Conservation (phyloP, 129 eudicot genomes). For the Artemisia annua region DNA sequence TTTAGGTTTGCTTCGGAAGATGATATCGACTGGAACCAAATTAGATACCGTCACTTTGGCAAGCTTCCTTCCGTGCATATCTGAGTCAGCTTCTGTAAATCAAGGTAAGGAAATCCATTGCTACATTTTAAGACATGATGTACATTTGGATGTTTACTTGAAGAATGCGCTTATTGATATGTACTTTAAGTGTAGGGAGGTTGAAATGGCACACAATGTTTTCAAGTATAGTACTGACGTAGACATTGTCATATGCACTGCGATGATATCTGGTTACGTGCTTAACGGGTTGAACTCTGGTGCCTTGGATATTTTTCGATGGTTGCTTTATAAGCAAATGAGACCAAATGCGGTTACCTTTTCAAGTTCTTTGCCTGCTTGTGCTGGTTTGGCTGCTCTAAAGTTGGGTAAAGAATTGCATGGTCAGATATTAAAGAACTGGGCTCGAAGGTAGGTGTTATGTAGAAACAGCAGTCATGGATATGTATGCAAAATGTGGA, state of each 20-base stretch:
- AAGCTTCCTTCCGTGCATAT: constrained; percentile 60
- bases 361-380: constrained; percentile 80
- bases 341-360: constrained; percentile 74
- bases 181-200: constrained; percentile 75
- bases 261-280: constrained; percentile 81
- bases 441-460: constrained; percentile 55
- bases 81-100: constrained; percentile 42
- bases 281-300: constrained; percentile 54
- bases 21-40: constrained; percentile 57
- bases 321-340: constrained; percentile 44
- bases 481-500: constrained; percentile 89
- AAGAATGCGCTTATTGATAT: constrained; percentile 82
- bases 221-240: constrained; percentile 35
- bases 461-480: constrained; percentile 64
- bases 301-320: constrained; percentile 53
- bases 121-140: constrained; percentile 48
- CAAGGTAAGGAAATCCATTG: constrained; percentile 76
- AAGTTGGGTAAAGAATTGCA: constrained; percentile 76
- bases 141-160: constrained; percentile 56
- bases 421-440: constrained; percentile 43
- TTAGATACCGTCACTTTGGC: constrained; percentile 72
- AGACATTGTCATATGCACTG: constrained; percentile 74
- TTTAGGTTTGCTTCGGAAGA: constrained; percentile 44
- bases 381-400: constrained; percentile 63
- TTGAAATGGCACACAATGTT: constrained; percentile 50